Evolutionary conservation across 495 filamentous ascomycete species (phyloP).

Genomic region (Talaromyces ruber): DNA sequence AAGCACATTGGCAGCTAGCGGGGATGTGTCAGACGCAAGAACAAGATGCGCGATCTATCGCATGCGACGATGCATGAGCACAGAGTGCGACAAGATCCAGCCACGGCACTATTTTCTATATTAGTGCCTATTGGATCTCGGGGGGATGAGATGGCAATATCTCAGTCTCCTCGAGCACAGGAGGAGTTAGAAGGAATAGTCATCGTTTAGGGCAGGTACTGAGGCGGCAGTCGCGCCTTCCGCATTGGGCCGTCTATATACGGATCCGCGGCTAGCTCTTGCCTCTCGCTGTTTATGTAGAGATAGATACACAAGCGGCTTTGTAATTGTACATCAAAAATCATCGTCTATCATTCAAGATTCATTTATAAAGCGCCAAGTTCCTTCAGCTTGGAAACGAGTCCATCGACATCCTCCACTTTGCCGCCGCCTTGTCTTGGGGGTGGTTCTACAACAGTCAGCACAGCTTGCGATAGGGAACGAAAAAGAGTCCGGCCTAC

Average conservation of each 20-base stretch:
- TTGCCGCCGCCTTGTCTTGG: constrained; percentile 87
- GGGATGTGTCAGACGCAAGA: not conserved
- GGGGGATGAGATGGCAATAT: no score
- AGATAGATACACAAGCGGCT: not conserved
- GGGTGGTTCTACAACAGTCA: constrained; percentile 63
- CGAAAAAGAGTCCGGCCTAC: constrained; percentile 37
- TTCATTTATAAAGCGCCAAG: constrained; percentile 68
- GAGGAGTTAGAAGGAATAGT: not conserved
- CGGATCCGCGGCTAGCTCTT: not conserved
- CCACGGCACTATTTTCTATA: not conserved
- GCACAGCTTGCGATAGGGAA: constrained; percentile 2
- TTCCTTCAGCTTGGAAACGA: constrained; percentile 90
- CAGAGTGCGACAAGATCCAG: not conserved
- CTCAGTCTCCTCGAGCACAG: no score
- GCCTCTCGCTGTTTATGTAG: no score
- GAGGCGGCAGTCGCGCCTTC: not conserved
- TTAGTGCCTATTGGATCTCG: no score
- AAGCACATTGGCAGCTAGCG: not conserved
- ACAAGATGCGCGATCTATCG: not conserved
- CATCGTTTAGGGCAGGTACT: not conserved
- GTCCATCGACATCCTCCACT: constrained; percentile 91
- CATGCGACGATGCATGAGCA: not conserved
- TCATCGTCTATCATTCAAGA: not conserved
- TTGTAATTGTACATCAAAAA: not conserved
- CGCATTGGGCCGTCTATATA: not conserved